A percentile compares a stretch with the other conserved stretches of the same genome.
phyloP scores from a whole-genome alignment of 306 rosid genomes.

The Corylus heterophylla region DNA sequence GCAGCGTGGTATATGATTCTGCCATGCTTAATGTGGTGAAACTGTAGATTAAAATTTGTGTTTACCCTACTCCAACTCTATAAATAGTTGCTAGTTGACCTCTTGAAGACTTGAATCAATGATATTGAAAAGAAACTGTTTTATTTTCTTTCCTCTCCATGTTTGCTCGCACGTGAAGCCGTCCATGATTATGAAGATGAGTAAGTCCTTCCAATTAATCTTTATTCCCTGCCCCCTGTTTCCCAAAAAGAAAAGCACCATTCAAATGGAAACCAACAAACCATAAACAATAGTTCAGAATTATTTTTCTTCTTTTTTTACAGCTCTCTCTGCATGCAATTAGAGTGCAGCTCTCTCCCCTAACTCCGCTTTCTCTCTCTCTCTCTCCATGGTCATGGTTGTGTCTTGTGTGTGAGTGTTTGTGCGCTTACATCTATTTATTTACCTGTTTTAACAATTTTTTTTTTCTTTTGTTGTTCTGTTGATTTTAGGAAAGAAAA shows the following conservation, averaged over 20 bases:
- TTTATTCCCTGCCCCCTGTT: neutral
- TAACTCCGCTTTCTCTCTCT: neutral
- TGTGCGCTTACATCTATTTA: neutral
- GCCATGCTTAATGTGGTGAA: too few species aligned
- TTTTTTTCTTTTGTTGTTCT: too few species aligned
- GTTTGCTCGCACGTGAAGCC: neutral
- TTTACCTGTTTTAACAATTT: neutral
- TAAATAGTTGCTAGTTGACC: neutral
- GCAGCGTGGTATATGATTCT: too few species aligned
- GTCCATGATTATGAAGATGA: neutral
- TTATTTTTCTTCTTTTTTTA: neutral
- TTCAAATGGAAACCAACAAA: neutral
- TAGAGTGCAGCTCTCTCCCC: neutral
- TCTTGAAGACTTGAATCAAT: neutral
- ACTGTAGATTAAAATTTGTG: neutral
- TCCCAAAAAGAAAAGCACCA: neutral
- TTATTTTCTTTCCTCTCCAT: neutral
- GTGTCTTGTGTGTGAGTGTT: neutral
- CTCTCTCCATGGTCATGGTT: neutral
- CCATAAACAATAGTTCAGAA: neutral
- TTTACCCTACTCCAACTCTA: neutral
- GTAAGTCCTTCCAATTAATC: neutral
- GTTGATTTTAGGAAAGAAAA: conserved; percentile 41
- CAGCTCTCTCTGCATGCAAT: neutral
- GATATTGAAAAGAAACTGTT: too few species aligned